Base-by-base conservation (phyloP, 495 filamentous ascomycete species). In the Penicillium odoratum region DNA sequence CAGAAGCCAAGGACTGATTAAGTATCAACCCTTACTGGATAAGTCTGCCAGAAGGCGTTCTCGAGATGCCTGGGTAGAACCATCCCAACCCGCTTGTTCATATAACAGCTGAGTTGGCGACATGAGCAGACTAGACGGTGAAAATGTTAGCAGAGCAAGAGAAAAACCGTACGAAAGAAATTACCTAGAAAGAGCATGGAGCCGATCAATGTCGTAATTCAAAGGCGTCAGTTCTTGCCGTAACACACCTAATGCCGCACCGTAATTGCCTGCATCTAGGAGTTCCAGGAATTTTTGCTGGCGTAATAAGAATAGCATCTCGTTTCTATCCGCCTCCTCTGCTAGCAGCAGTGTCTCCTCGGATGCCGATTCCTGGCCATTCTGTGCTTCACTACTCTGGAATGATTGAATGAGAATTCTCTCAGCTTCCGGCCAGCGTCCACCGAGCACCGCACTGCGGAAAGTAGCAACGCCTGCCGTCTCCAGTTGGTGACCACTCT, bases 231-330 rank as follows among this genome's bases (percentile, higher is more conserved):
- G 78, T 71, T 99, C 94, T 61, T 83, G 83, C 15, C 94, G 84
- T 30, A 99, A 79, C 29, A 97, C 92, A 64, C 81, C 80, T 53
- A 98, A 72, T 15, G 95, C 94, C 28, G 81, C 80, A 21, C 78
- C 79, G 16, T 89, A 82, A 65, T 98, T 85, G 56, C 85, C 76
- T 56, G 80, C 74, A 70, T 98, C 92, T 29, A 99, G 76, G 9
- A 96, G 76, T 69, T 99, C 94, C 30, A 99, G 77, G 70, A 92
- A 99, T 72, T 98, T 99, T 67, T 99, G 94, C 67, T 94, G 87
- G 61, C 93, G 81, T 56, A 98, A 76, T 74, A 85, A 85, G 73
- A 99, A 95, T 40, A 86, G 74, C 79, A 91, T 81, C 61, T 84
- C 78, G 56, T 78, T 81, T 61, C 72, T 74, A 60, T 88, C 78